Conservation (phyloP, 345 rosid genomes). For the Lepidium aucheri region DNA sequence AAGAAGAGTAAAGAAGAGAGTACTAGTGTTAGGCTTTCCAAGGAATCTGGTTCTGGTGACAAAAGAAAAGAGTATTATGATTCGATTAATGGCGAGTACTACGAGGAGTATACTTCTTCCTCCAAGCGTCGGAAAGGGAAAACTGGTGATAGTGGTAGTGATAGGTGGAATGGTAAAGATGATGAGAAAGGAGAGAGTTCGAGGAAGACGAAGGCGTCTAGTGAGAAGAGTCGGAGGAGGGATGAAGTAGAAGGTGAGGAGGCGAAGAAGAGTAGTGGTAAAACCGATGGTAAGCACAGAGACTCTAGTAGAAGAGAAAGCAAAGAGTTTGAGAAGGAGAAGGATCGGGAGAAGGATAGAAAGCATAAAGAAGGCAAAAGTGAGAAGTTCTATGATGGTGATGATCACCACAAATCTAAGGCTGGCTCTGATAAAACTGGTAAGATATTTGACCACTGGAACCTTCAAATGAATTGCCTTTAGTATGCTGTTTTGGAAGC, state of each 20-base stretch:
- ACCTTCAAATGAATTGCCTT: background rate
- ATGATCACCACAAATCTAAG: slow-evolving; percentile 37
- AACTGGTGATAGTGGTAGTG: slow-evolving; percentile 42
- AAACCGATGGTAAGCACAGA: slow-evolving; percentile 59
- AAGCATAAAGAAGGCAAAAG: slow-evolving; percentile 50
- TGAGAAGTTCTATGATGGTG: slow-evolving; percentile 44
- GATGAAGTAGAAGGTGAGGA: slow-evolving; percentile 50
- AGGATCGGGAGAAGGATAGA: slow-evolving; percentile 40
- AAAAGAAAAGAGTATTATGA: slow-evolving; percentile 50
- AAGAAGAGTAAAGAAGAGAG: slow-evolving; percentile 47
- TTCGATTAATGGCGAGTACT: slow-evolving; percentile 52
- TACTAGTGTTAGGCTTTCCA: slow-evolving; percentile 43
- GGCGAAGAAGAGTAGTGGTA: slow-evolving; percentile 41
- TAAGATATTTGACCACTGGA: slow-evolving; percentile 35
- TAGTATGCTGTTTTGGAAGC: background rate
- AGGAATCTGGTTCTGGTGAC: slow-evolving; percentile 52
- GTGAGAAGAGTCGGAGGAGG: slow-evolving; percentile 62
- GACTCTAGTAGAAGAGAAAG: slow-evolving; percentile 62
- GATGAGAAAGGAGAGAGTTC: slow-evolving; percentile 43
- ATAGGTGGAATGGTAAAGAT: slow-evolving; percentile 76
- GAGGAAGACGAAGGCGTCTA: slow-evolving; percentile 48
- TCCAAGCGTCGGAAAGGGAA: slow-evolving; percentile 63
- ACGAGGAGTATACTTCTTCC: slow-evolving; percentile 48
- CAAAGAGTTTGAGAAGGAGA: slow-evolving; percentile 37
- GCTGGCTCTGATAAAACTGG: slow-evolving; percentile 51